phyloP scores from a whole-genome alignment of 768 basidiomycete genomes.

The Rhodotorula diobovata region DNA sequence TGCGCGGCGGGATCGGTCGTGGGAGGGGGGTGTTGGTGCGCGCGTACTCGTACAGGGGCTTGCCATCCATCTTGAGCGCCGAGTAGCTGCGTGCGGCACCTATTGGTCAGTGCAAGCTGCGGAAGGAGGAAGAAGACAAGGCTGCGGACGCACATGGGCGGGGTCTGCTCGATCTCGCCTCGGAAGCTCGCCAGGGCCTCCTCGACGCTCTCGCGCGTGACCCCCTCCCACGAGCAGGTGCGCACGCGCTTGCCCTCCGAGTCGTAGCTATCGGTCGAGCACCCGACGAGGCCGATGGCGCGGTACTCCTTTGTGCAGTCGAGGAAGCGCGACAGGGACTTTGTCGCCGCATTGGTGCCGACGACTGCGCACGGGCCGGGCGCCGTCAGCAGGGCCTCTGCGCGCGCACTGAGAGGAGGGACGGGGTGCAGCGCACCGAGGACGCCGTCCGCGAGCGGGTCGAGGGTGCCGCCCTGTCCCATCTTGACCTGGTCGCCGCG shows the following conservation, averaged over 20 bases:
- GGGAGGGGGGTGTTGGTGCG: slow-evolving; percentile 84
- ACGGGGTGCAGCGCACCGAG: slow-evolving; percentile 75
- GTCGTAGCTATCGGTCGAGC: slow-evolving; percentile 92
- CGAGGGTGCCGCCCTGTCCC: slow-evolving; percentile 90
- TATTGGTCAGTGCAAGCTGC: background rate
- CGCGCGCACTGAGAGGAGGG: too few species aligned
- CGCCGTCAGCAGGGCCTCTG: too few species aligned
- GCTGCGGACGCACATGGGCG: slow-evolving; percentile 67
- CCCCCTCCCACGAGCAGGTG: slow-evolving; percentile 60
- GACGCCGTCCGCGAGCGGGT: slow-evolving; percentile 93
- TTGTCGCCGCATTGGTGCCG: slow-evolving; percentile 84
- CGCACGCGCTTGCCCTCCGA: slow-evolving; percentile 77
- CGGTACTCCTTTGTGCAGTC: slow-evolving; percentile 91
- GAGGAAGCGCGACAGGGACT: slow-evolving; percentile 73
- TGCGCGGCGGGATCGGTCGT: slow-evolving; percentile 82
- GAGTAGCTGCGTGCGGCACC: slow-evolving; percentile 65
- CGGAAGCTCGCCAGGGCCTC: slow-evolving; percentile 64
- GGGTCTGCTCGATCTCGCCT: slow-evolving; percentile 82
- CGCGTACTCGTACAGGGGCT: slow-evolving; percentile 90
- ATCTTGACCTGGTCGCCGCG: slow-evolving; percentile 64
- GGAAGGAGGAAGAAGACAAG: background rate
- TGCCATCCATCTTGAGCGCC: slow-evolving; percentile 97
- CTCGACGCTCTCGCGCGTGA: slow-evolving; percentile 73
- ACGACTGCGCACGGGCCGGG: too few species aligned
- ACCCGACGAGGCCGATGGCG: slow-evolving; percentile 84